A percentile compares a stretch with the other conserved stretches of the same genome.
phyloP scores from a whole-genome alignment of 2,329 filamentous ascomycete species.

The Madurella fahalii region DNA sequence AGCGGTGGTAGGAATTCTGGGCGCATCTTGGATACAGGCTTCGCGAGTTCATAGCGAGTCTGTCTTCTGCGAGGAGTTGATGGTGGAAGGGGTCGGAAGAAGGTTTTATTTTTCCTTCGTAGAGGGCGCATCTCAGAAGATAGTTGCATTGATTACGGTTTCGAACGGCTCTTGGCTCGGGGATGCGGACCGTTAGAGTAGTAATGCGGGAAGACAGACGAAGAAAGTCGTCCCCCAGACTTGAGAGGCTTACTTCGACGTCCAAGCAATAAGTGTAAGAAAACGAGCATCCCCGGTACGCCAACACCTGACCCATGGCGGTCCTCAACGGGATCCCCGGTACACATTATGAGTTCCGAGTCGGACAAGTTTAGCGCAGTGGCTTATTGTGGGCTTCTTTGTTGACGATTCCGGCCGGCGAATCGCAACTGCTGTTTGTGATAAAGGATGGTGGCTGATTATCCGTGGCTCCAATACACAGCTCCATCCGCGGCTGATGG shows the following conservation, averaged over 20 bases:
- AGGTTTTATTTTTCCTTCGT: constrained; percentile 1
- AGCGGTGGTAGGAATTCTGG: constrained; percentile 7
- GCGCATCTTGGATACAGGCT: constrained; percentile 3
- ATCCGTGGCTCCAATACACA: neutral
- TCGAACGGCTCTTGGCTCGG: neutral
- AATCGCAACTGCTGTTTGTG: neutral
- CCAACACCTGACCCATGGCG: too few relatives aligned
- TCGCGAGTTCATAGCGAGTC: neutral
- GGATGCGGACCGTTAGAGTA: neutral
- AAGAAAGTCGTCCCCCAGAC: neutral
- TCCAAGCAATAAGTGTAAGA: too few relatives aligned
- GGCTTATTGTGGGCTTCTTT: neutral
- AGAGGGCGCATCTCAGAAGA: neutral
- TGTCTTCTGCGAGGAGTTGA: neutral
- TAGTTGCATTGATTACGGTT: neutral
- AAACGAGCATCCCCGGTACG: too few relatives aligned
- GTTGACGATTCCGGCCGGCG: neutral
- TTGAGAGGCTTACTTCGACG: too few relatives aligned
- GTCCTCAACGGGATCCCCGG: too few relatives aligned
- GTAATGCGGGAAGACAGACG: neutral
- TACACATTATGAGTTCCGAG: too few relatives aligned
- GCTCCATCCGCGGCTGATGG: neutral
- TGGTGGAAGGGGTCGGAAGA: neutral
- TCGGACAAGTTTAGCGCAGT: too few relatives aligned
- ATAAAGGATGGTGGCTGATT: neutral